These are phyloP conservation scores for Globisporangium camurandrum DNA, from an alignment of 352 stramenopile species.

Conservation along the genomic window DNA sequence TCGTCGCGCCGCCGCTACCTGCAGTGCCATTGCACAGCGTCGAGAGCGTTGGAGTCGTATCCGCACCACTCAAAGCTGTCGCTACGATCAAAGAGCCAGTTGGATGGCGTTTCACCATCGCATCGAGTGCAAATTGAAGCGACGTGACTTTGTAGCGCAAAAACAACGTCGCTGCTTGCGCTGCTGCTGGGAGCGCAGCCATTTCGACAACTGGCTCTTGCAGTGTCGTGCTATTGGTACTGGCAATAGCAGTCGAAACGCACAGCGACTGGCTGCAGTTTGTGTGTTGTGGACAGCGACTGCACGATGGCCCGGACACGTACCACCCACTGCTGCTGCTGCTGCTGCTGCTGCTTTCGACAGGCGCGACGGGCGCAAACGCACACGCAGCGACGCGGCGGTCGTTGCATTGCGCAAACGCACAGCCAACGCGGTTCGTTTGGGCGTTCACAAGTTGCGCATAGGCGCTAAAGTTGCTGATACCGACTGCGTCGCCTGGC, in stretches of 20 bases:
- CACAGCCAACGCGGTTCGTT: conserved; percentile 12
- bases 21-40: conserved; percentile 10
- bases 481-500: conserved; percentile 3
- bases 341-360: conserved; percentile 13
- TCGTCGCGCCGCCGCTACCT: background rate
- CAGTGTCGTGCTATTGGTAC: background rate
- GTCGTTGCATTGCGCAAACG: conserved; percentile 5
- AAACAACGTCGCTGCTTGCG: conserved; percentile 2
- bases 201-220: too few species aligned
- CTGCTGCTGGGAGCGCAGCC: background rate
- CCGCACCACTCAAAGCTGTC: background rate
- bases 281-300: background rate
- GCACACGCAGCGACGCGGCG: conserved; percentile 9
- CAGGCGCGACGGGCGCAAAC: conserved; percentile 9
- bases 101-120: conserved; percentile 1
- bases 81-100: too few species aligned
- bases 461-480: conserved; percentile 7
- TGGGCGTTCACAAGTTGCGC: conserved; percentile 13
- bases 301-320: conserved; percentile 1
- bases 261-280: conserved; percentile 4
- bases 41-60: background rate
- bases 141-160: conserved; percentile 8
- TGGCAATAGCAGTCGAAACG: background rate
- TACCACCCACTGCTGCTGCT: conserved; percentile 4
- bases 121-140: conserved; percentile 12